Base-by-base conservation (phyloP, 192 early-diverging fungal species). In the Rhizophagus prolifer region DNA sequence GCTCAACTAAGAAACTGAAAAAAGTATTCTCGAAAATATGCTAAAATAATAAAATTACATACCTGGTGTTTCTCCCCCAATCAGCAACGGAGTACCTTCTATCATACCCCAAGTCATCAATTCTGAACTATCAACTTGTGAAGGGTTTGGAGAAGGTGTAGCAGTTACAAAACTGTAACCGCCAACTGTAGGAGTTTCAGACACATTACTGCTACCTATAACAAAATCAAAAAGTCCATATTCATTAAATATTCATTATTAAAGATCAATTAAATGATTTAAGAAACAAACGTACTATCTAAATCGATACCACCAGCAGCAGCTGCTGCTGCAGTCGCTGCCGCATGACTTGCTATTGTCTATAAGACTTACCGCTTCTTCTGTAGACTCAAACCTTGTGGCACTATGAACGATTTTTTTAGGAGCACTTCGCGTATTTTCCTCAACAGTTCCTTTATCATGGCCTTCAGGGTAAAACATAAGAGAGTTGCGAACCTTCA, bases 21-120 rank as follows among this genome's bases (percentile, higher is more conserved):
- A 44, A 26, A 63, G 10, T 31, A 12, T 38, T 6, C 36, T 38
- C 36, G 62, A 23, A 63, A 12, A 63, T 31, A 34, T 34, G 10
- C 3, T 28, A 66, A 31, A 34, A 5, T 5, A 31, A 66, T 14
- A 28, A 66, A 21, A 21, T 63, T 26, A 75, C 23, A 50, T 80
- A 64, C 82, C 82, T 36, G 85, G 85, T 61, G 85, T 84, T 58
- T 74, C 77, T n/a, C 85, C 85, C 23, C 79, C 81, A 41, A 95
- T 87, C 60, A 94, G 80, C 28, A 94, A 62, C 2, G 94, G 94
- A 7, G 92, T 94, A 14, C 90, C 91, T 61, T 94, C 94, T 69
- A 95, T 92, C 31, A 86, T 87, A 58, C 94, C 94, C 94, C 94
- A 95, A 23, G 94, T 95, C 91, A 95, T 91, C 38, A 94, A 72